Evolutionary conservation across 805 yeast genomes (phyloP), one percentile per base, ranked within the genome.

Genomic region (Suhomyces faveliae): DNA sequence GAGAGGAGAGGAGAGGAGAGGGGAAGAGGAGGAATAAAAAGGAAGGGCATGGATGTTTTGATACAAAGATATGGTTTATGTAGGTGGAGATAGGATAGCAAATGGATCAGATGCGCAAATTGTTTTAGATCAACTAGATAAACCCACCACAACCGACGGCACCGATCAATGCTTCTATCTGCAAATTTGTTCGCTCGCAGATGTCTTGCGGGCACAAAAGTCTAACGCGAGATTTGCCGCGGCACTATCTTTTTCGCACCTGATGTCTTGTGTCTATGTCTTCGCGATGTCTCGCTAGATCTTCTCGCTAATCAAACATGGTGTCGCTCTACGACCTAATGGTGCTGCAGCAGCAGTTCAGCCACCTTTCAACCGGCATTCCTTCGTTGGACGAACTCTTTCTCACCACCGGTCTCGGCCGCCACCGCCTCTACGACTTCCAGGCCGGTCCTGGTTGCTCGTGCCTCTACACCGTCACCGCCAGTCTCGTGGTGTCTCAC

Each of bases 371-470:
- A 1, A 65, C 73, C 0, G 60, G 61, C 15, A 46, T 69, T 12
- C 59, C 65, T 1, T 43, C 66, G 15, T 51, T 71, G 12, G 74
- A 71, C 46, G 51, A 49, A 39, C 49, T 55, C 33, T 53, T 69
- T 13, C 48, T 56, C 35, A 40, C 51, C 20, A 57, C 52, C 22
- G 41, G 47, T 7, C 41, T 45, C 21, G 35, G 39, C 24, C 41
- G 48, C 29, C 57, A 51, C 38, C 67, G 69, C 9, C 52, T 72
- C 6, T 62, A 63, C 43, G 76, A 71, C 48, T 54, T 71, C 50
- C 76, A 71, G 52, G 50, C 67, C 2, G 67, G 68, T n/a, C 74
- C 77, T 3, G 61, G 62, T 3, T 58, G 63, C 50, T 39, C 46
- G 11, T 63, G 59, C 0, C 43, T 57, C 35, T 56, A 55, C 41